phyloP scores from a whole-genome alignment of 177 flowering plant species.

The Tripterygium wilfordii region DNA sequence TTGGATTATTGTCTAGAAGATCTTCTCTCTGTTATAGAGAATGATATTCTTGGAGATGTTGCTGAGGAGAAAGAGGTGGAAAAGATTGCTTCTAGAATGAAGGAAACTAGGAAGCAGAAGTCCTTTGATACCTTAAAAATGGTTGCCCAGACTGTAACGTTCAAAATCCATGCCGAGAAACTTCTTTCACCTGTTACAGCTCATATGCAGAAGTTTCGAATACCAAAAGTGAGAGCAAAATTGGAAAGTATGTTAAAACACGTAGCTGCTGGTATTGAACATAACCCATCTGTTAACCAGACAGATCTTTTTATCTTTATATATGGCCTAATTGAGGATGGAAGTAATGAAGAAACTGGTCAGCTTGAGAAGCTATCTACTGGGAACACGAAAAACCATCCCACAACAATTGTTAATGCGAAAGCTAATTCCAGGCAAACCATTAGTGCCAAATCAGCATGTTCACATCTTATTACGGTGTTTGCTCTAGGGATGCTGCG shows the following conservation, averaged over 20 bases:
- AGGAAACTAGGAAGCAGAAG: conserved; percentile 74
- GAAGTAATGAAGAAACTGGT: conserved; percentile 33
- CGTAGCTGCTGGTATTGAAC: conserved; percentile 77
- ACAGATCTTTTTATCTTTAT: conserved; percentile 67
- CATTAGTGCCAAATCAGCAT: conserved; percentile 22
- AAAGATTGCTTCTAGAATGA: conserved; percentile 96
- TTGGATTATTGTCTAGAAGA: conserved; percentile 78
- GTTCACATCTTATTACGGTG: conserved; percentile 61
- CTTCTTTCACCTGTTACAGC: conserved; percentile 64
- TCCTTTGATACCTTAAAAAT: conserved; percentile 78
- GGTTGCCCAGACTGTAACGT: conserved; percentile 68
- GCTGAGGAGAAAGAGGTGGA: conserved; percentile 93
- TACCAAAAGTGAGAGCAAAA: conserved; percentile 62
- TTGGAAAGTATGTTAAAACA: conserved; percentile 60
- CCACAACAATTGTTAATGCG: neutral
- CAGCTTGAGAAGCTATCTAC: conserved; percentile 13
- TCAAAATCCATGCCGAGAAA: conserved; percentile 63
- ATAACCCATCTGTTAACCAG: conserved; percentile 64
- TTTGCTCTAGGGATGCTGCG: conserved; percentile 73
- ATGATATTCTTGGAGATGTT: conserved; percentile 90
- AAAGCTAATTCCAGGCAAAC: conserved; percentile 13
- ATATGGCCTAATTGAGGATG: conserved; percentile 69
- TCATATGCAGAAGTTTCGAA: conserved; percentile 56
- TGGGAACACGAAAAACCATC: conserved; percentile 3
- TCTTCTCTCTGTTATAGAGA: conserved; percentile 59